Evolutionary conservation across 2,329 filamentous ascomycete genomes (phyloP).

Genomic region (Sporothrix variecibatus): DNA sequence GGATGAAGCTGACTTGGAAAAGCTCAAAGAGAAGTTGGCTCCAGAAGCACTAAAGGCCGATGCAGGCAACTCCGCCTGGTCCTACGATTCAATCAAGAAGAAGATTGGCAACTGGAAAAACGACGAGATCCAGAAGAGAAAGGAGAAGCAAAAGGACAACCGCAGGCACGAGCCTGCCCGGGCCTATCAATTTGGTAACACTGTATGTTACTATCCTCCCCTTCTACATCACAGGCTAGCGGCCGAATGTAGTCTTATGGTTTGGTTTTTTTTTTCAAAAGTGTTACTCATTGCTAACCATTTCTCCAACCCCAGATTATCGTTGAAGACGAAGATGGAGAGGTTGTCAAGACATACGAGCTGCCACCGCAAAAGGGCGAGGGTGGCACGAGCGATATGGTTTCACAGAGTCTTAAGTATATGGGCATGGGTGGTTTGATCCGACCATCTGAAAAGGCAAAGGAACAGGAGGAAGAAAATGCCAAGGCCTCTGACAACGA

Average conservation of each 20-base stretch:
- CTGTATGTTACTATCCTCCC: constrained; percentile 48
- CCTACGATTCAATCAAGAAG: constrained; percentile 51
- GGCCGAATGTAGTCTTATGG: background rate
- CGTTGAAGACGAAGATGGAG: constrained; percentile 80
- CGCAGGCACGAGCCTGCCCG: constrained; percentile 70
- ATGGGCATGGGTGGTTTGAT: constrained; percentile 53
- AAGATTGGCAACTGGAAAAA: constrained; percentile 55
- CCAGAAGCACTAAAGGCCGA: constrained; percentile 36
- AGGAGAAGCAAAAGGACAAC: constrained; percentile 57
- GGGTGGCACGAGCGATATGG: constrained; percentile 37
- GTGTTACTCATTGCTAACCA: background rate
- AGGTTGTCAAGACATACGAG: constrained; percentile 83
- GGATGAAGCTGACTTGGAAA: constrained; percentile 25
- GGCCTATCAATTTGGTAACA: constrained; percentile 84
- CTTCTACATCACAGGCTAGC: background rate
- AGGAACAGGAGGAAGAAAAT: constrained; percentile 34
- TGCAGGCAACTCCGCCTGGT: constrained; percentile 45
- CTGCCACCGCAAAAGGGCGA: constrained; percentile 59
- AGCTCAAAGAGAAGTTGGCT: constrained; percentile 29
- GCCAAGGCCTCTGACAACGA: constrained; percentile 37
- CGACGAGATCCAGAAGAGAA: constrained; percentile 64
- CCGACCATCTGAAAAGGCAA: constrained; percentile 44
- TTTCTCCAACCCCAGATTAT: constrained; percentile 57
- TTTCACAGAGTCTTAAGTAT: constrained; percentile 54
- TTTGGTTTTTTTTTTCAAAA: background rate